Evolutionary conservation across 1,284 basidiomycete genomes (phyloP), one percentile per base, ranked within the genome.

Genomic region (Xerocomus amazonicus): DNA sequence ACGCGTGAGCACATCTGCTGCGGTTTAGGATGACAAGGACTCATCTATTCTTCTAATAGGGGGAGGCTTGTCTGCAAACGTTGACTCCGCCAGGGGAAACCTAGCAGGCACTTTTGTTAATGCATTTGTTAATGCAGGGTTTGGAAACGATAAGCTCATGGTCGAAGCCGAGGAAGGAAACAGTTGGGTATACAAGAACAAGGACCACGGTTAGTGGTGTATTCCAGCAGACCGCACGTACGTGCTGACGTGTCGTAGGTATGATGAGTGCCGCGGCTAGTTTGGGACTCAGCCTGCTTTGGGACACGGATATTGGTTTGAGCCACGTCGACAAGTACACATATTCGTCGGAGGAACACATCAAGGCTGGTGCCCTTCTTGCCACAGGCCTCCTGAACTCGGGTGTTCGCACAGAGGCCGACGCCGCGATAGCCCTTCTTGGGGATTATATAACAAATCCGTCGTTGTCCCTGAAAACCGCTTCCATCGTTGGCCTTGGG

Each of bases 141-240:
- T 97, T 64, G 95, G 95, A 16, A 99, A 99, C 67, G 97, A 99
- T 68, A 97, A 97, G 69, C 81, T 99, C 50, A 95, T 99, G 88
- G 94, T 96, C 5, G 87, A 89, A 61, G 95, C 95, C 1, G 90
- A 93, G 51, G 95, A 97, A 64, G 96, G 96, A 19, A 90, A 87
- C 69, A 95, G 92, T 60, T 99, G 95, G 92, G 94, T 99, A 57
- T 99, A 99, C 79, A 98, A 98, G 81, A 98, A 98, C 76, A 98
- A 98, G 73, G 96, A 98, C 50, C 90, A 97, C 55, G 91, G 90
- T 86, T 55, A 29, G 76, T 59, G 3, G n/a, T 19, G 12, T 44
- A 39, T 40, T 46, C 26, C 45, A 23, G 19, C 4, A 23, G 19
- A 41, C 33, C 29, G n/a, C 26, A 31, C 53, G 37, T 31, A 5